Conservation (phyloP, 2,329 filamentous ascomycete genomes). For the Aspergillus melleus region DNA sequence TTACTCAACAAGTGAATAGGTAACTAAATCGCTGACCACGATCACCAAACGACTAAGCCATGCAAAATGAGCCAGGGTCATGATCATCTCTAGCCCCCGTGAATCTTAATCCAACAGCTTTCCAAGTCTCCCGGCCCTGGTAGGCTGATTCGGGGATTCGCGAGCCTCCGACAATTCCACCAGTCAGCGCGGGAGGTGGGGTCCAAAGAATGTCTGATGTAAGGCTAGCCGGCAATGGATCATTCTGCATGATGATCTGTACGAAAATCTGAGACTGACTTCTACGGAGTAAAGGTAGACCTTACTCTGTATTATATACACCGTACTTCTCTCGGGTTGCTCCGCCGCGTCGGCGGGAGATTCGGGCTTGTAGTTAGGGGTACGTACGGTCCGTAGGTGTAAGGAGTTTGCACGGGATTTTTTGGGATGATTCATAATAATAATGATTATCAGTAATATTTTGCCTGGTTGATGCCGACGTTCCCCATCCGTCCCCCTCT, state of each 20-base stretch:
- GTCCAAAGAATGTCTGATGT: neutral
- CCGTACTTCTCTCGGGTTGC: too few relatives aligned
- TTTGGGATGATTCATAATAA: neutral
- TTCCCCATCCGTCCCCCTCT: too few relatives aligned
- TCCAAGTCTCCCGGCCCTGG: neutral
- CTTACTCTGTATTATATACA: neutral
- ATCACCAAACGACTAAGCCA: neutral
- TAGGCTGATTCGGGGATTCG: neutral
- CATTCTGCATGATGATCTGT: constrained; percentile 21
- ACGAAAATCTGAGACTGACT: neutral
- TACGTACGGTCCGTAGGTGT: too few relatives aligned
- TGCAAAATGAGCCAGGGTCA: neutral
- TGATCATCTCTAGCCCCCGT: neutral
- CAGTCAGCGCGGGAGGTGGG: neutral
- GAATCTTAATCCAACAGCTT: neutral
- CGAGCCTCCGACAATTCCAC: neutral
- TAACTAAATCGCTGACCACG: neutral
- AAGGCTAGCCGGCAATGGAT: constrained; percentile 3
- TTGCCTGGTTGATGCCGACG: neutral
- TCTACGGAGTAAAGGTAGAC: neutral
- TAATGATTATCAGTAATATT: neutral
- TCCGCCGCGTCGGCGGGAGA: neutral
- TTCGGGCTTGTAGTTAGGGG: neutral
- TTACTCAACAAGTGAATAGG: too few relatives aligned
- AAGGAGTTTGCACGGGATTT: neutral